A percentile compares a stretch with the other conserved stretches of the same genome.
phyloP scores from a whole-genome alignment of 768 basidiomycete species.

The Leccinum boreale region DNA sequence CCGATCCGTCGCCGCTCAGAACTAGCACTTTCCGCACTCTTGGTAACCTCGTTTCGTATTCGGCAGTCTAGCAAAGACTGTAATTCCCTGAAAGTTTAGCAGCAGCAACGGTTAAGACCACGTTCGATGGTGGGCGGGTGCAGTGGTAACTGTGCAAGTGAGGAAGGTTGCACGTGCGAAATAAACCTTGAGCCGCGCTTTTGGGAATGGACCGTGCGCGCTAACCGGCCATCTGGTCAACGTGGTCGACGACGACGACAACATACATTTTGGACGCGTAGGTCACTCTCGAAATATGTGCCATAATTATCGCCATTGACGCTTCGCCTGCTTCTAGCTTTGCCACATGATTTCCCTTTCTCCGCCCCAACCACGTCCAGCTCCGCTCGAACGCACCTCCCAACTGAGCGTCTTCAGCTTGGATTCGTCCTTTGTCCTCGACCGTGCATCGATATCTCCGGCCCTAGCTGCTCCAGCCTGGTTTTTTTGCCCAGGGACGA shows the following conservation, averaged over 20 bases:
- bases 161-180: conserved; percentile 33
- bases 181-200: conserved; percentile 27
- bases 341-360: conserved; percentile 29
- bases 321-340: conserved; percentile 11
- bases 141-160: conserved; percentile 29
- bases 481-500: background rate
- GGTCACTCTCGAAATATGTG: conserved; percentile 7
- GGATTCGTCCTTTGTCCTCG: background rate
- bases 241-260: conserved; percentile 22
- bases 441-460: background rate
- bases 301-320: conserved; percentile 26
- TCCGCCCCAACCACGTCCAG: conserved; percentile 33
- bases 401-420: background rate
- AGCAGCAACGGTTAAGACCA: conserved; percentile 4
- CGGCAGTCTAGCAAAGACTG: conserved; percentile 2
- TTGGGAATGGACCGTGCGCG: conserved; percentile 27
- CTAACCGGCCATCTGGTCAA: conserved; percentile 8
- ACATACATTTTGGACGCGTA: background rate
- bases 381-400: conserved; percentile 34
- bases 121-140: conserved; percentile 9
- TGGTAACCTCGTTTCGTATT: conserved; percentile 8
- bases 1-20: conserved; percentile 39
- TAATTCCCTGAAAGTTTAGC: conserved; percentile 11
- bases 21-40: conserved; percentile 16
- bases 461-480: background rate